Conservation (phyloP, 768 basidiomycete genomes). For the Leccinum rimulosum region DNA sequence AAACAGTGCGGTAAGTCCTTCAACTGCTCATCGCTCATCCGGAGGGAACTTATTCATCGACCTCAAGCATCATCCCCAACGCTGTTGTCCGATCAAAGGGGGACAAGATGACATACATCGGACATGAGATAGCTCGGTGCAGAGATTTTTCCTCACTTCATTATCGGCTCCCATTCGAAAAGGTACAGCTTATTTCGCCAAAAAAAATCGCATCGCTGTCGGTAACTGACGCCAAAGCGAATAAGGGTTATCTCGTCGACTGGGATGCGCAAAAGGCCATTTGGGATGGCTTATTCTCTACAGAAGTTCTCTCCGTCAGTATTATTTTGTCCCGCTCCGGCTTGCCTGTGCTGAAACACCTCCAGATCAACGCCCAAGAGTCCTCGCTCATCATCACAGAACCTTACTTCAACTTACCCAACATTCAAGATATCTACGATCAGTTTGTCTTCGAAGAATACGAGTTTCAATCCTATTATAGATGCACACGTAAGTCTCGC, state of each 20-base stretch:
- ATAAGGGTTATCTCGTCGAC: constrained; percentile 86
- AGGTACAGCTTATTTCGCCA: constrained; percentile 44
- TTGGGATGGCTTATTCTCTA: constrained; percentile 88
- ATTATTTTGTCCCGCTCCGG: background rate
- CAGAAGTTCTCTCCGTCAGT: constrained; percentile 62
- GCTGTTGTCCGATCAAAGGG: constrained; percentile 82
- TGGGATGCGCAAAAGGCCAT: constrained; percentile 96
- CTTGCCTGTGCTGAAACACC: constrained; percentile 11
- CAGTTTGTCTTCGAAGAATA: constrained; percentile 97
- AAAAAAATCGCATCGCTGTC: background rate
- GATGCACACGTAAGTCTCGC: constrained; percentile 70
- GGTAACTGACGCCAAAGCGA: constrained; percentile 18
- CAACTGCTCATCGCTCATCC: background rate
- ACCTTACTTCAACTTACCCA: constrained; percentile 91
- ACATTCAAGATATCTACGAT: constrained; percentile 89
- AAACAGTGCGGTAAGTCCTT: constrained; percentile 24
- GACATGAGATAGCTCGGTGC: constrained; percentile 79
- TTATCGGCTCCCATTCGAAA: constrained; percentile 85
- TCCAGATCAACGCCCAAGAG: constrained; percentile 67
- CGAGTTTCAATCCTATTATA: constrained; percentile 80
- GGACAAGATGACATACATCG: constrained; percentile 80
- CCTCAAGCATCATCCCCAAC: constrained; percentile 67
- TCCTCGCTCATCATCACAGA: constrained; percentile 86
- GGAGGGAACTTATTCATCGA: constrained; percentile 2
- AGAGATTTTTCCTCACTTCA: constrained; percentile 77